Evolutionary conservation across 805 yeast genomes (phyloP), one percentile per base, ranked within the genome.

Genomic region (Metschnikowia shivogae): DNA sequence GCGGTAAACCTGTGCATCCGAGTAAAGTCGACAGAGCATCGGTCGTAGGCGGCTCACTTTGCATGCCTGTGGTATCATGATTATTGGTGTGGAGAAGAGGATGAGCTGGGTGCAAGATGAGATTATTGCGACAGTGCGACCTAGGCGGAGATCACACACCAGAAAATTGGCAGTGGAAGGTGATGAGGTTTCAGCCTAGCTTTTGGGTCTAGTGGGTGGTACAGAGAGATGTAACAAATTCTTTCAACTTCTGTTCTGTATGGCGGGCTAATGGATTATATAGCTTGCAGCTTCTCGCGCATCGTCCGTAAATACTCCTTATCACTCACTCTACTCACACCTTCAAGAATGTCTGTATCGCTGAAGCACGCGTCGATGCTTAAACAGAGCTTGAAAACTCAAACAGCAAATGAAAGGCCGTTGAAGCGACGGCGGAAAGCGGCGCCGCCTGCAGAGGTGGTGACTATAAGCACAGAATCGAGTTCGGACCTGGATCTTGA

Each of bases 401-500:
- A 10, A 9, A 31, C 27, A 4, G 28, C 31, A 9, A 11, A 10
- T 14, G 44, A 39, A 1, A 30, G 14, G 28, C 45, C 47, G 4
- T 32, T 45, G n/a, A 50, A 48, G 30, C 29, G 49, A 26, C 45
- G 52, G 32, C 40, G 47, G 20, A 20, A 34, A 6, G 44, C 39
- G 22, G 30, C 43, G 1, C 39, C 37, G 3, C 40, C 34, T 4
- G 33, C 32, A 6, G 49, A 45, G 28, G 36, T 43, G 9, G 22
- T 51, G 8, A 44, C 45, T 5, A 41, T 47, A 5, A 47, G 40
- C n/a, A 35, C 49, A 22, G 47, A 35, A 28, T 32, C 36, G 32
- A 34, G 29, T 20, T 33, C 43, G 20, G 52, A 48, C 13, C 39
- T 43, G 33, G 56, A 52, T 7, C 43, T 53, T 1, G 58, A 53